Evolutionary conservation across 495 filamentous ascomycete species (phyloP).

Genomic region (Aspergillus kassunensis): DNA sequence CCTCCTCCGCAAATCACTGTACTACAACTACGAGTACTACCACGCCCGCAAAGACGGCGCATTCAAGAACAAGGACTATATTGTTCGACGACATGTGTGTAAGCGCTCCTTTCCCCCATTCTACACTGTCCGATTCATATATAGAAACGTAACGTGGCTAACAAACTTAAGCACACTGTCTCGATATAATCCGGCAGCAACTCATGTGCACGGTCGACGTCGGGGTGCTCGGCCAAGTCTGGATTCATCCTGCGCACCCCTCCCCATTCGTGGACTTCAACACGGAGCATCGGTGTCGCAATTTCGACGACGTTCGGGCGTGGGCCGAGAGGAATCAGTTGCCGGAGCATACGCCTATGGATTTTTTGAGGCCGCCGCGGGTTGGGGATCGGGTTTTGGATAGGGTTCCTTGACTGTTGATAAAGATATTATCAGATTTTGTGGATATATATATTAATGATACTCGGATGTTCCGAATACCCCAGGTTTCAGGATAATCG

Average conservation of each 20-base stretch:
- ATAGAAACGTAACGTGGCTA: neutral
- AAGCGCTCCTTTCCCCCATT: slow-evolving; percentile 10
- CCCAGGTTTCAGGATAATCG: too few relatives aligned
- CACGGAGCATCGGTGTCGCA: slow-evolving; percentile 48
- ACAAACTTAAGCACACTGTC: slow-evolving; percentile 40
- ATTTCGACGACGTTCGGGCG: slow-evolving; percentile 44
- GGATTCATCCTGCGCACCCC: slow-evolving; percentile 35
- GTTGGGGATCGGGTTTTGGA: neutral
- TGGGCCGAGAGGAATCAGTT: slow-evolving; percentile 48
- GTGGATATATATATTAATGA: too few relatives aligned
- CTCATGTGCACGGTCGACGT: slow-evolving; percentile 50
- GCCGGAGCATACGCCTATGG: slow-evolving; percentile 17
- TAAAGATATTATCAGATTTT: too few relatives aligned
- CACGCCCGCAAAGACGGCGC: slow-evolving; percentile 39
- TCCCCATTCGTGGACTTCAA: slow-evolving; percentile 50
- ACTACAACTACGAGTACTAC: slow-evolving; percentile 58
- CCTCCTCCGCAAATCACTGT: slow-evolving; percentile 50
- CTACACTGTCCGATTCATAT: neutral
- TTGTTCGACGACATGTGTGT: slow-evolving; percentile 49
- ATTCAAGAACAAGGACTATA: slow-evolving; percentile 46
- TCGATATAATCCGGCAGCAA: slow-evolving; percentile 48
- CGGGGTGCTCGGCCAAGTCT: slow-evolving; percentile 47
- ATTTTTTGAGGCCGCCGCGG: neutral
- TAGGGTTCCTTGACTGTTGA: neutral
- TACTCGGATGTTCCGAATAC: too few relatives aligned